Percentiles rank a stretch among this genome's conserved stretches.
Conservation (phyloP, 148 eudicot genomes). For the Rhododendron ovatum region DNA sequence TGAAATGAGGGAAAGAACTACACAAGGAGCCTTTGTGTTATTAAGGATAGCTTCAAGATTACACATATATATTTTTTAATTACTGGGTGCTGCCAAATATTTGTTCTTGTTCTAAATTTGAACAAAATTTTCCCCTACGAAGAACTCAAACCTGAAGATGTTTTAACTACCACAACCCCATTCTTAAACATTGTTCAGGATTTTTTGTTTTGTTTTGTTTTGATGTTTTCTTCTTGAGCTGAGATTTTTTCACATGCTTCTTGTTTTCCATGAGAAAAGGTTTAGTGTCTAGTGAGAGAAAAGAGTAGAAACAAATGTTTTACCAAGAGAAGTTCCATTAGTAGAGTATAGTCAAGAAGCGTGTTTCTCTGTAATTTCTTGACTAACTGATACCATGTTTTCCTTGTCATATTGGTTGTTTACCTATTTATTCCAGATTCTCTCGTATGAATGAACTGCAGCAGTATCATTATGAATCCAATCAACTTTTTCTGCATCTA, state of each 20-base stretch:
- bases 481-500: neutral
- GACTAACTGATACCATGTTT: neutral
- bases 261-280: neutral
- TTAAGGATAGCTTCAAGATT: neutral
- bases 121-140: neutral
- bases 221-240: neutral
- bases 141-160: slow-evolving; percentile 11
- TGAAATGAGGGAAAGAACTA: neutral
- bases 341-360: neutral
- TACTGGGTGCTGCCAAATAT: neutral
- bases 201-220: neutral
- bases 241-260: neutral
- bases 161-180: neutral
- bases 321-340: neutral
- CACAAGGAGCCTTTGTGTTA: neutral
- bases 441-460: neutral
- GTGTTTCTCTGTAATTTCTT: neutral
- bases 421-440: neutral
- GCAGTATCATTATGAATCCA: neutral
- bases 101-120: neutral
- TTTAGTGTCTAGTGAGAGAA: neutral
- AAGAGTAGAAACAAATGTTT: neutral
- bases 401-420: neutral
- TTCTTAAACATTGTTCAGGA: neutral
- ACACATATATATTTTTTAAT: too few relatives aligned